These are phyloP conservation scores for Vaccinium myrtillus DNA, from an alignment of 148 eudicot species.

Conservation along the genomic window DNA sequence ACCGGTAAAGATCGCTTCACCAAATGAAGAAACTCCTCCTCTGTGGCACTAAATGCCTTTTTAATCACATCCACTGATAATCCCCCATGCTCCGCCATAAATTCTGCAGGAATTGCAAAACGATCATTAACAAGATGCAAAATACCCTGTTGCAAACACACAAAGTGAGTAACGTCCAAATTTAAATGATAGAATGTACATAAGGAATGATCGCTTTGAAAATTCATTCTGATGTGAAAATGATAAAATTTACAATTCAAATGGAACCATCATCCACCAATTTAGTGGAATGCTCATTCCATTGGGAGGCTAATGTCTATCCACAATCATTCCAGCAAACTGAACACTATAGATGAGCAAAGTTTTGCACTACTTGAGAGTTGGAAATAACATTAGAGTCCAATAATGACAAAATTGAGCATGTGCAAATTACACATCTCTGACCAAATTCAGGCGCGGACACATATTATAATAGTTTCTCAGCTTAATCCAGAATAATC, in stretches of 20 bases:
- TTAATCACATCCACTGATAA: slow-evolving; percentile 49
- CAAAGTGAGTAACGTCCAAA: not conserved
- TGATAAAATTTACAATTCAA: not conserved
- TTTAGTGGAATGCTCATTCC: not conserved
- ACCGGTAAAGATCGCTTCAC: slow-evolving; percentile 39
- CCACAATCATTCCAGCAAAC: not conserved
- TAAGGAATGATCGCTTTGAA: not conserved
- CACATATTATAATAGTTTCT: too few species aligned
- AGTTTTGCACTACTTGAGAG: not conserved
- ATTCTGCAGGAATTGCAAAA: slow-evolving; percentile 27
- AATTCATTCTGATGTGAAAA: not conserved
- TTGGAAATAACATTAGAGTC: not conserved
- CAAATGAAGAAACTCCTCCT: slow-evolving; percentile 48
- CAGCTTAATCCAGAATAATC: too few species aligned
- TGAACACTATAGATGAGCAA: not conserved
- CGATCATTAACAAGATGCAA: not conserved
- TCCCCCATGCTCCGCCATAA: slow-evolving; percentile 47
- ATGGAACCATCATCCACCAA: not conserved
- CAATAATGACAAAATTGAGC: not conserved
- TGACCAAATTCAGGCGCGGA: not conserved
- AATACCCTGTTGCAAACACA: not conserved
- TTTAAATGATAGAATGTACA: not conserved
- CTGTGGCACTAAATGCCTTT: slow-evolving; percentile 54
- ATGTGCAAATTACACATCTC: not conserved
- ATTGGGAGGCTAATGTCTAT: not conserved